These are phyloP conservation scores for Podospora australis DNA, from an alignment of 495 filamentous ascomycete genomes.

Conservation along the genomic window DNA sequence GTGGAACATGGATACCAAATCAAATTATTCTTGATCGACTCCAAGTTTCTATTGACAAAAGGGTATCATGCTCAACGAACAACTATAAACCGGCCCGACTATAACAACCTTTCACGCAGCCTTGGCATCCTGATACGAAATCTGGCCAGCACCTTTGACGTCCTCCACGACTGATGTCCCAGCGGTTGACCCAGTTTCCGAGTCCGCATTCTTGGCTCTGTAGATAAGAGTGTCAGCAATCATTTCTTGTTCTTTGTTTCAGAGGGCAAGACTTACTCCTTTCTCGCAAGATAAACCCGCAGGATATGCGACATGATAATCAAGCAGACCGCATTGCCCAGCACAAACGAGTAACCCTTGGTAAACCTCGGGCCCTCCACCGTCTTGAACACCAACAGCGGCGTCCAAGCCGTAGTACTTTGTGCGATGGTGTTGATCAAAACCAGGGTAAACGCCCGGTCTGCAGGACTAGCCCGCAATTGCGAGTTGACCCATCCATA, in stretches of 20 bases:
- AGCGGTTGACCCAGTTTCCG: constrained; percentile 1
- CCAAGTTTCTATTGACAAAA: no score
- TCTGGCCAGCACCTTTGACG: not conserved
- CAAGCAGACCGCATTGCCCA: constrained; percentile 40
- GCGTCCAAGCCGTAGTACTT: constrained; percentile 32
- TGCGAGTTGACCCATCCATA: constrained; percentile 31
- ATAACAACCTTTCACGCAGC: no score
- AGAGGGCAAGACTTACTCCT: constrained; percentile 18
- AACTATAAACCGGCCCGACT: no score
- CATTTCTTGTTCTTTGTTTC: no score
- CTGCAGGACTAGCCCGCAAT: constrained; percentile 22
- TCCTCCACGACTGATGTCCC: not conserved
- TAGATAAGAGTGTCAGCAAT: not conserved
- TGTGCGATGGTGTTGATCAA: constrained; percentile 28
- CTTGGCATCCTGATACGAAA: no score
- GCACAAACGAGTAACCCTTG: constrained; percentile 44
- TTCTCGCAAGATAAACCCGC: constrained; percentile 19
- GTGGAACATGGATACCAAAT: no score
- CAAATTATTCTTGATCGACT: no score
- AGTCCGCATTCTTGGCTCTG: not conserved
- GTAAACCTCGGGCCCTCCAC: constrained; percentile 35
- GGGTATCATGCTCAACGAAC: no score
- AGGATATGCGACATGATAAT: constrained; percentile 35
- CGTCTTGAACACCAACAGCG: constrained; percentile 35
- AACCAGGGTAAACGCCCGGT: constrained; percentile 26